Conservation (phyloP, 2,329 filamentous ascomycete species). For the Colletotrichum tanaceti region DNA sequence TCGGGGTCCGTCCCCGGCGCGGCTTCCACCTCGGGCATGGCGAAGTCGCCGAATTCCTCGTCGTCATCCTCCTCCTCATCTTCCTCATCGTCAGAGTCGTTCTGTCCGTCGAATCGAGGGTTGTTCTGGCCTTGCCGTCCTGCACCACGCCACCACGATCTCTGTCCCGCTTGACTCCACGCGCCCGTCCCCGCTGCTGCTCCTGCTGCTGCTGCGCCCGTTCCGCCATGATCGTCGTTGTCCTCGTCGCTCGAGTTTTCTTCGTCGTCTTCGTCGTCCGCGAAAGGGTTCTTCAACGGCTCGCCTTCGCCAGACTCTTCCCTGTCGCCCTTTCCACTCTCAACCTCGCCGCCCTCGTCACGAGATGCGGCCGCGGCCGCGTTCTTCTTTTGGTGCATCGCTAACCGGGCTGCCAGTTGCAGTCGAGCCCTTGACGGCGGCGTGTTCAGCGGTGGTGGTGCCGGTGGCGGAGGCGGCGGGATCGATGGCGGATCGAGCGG, state of each 20-base stretch:
- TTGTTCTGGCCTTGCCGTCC: constrained; percentile 47
- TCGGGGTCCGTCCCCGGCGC: constrained; percentile 46
- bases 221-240: constrained; percentile 52
- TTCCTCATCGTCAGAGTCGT: constrained; percentile 62
- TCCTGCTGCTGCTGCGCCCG: constrained; percentile 26
- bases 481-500: constrained; percentile 69
- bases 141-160: constrained; percentile 63
- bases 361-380: constrained; percentile 57
- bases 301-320: constrained; percentile 39
- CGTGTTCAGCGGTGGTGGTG: constrained; percentile 81
- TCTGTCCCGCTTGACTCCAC: constrained; percentile 47
- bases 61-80: constrained; percentile 68
- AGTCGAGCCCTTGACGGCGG: constrained; percentile 87
- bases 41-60: constrained; percentile 77
- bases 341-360: constrained; percentile 56
- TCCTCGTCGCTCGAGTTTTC: constrained; percentile 65
- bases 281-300: constrained; percentile 63
- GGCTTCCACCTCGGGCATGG: constrained; percentile 67
- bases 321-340: constrained; percentile 50
- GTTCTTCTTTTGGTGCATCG: constrained; percentile 76
- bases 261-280: constrained; percentile 64
- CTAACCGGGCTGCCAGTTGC: constrained; percentile 88
- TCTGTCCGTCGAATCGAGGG: constrained; percentile 56
- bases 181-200: constrained; percentile 47
- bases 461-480: constrained; percentile 69